A percentile compares a stretch with the other conserved stretches of the same genome.
These are phyloP conservation scores for Takakia lepidozioides DNA, from an alignment of 225 moss, liverwort and hornwort species.

Conservation along the genomic window DNA sequence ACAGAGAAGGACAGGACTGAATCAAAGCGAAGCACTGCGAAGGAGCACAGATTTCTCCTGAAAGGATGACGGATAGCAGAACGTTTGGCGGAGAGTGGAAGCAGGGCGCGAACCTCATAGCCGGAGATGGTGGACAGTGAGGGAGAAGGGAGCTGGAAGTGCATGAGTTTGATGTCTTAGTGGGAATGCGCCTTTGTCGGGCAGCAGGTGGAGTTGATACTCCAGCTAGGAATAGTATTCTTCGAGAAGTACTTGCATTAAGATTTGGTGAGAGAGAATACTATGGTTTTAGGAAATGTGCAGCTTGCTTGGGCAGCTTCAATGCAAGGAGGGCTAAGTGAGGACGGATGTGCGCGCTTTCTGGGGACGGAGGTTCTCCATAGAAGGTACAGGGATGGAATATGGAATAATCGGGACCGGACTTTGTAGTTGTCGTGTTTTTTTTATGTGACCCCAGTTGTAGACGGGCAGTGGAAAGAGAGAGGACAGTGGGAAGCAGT, in stretches of 20 bases:
- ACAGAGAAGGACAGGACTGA: too few species aligned
- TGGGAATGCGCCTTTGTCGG: too few species aligned
- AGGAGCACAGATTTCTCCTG: too few species aligned
- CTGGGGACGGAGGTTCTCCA: background rate
- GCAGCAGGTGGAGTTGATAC: too few species aligned
- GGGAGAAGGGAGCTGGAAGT: too few species aligned
- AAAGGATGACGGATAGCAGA: too few species aligned
- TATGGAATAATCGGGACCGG: background rate
- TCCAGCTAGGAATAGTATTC: too few species aligned
- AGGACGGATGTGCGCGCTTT: background rate
- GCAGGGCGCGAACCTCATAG: too few species aligned
- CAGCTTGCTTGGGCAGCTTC: background rate
- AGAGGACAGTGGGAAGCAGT: constrained; percentile 8
- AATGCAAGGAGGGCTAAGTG: background rate
- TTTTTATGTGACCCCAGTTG: background rate
- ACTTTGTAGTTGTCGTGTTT: background rate
- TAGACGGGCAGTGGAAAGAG: constrained; percentile 12
- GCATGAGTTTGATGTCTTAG: too few species aligned
- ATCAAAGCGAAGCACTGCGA: too few species aligned
- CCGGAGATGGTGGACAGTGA: too few species aligned
- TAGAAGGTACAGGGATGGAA: background rate
- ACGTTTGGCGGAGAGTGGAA: too few species aligned
- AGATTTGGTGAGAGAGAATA: background rate
- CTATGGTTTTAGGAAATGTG: background rate
- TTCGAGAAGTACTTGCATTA: background rate